These are phyloP conservation scores for Besnoitia besnoiti DNA, from an alignment of 169 alveolate species.

Conservation along the genomic window DNA sequence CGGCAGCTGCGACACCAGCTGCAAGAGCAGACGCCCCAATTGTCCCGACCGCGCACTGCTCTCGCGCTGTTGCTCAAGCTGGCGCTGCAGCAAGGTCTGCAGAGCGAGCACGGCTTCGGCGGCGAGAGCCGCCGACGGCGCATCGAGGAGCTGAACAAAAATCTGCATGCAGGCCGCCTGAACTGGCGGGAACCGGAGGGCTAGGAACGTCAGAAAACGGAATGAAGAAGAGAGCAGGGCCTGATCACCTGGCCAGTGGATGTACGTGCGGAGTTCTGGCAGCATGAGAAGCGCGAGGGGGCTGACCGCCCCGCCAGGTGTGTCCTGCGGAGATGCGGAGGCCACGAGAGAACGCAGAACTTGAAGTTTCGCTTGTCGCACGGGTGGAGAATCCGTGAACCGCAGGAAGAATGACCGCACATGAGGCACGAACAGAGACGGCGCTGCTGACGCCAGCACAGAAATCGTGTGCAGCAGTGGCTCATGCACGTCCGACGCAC, in stretches of 20 bases:
- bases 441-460: background rate
- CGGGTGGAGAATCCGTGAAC: conserved; percentile 10
- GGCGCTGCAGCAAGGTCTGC: conserved; percentile 51
- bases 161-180: conserved; percentile 38
- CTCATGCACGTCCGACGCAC: conserved; percentile 32
- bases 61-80: conserved; percentile 37
- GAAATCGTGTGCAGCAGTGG: conserved; percentile 19
- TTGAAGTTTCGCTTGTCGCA: conserved; percentile 25
- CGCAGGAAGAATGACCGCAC: conserved; percentile 43
- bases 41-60: background rate
- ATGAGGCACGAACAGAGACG: conserved; percentile 43
- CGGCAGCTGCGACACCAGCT: conserved; percentile 34
- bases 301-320: background rate
- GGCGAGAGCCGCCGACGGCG: conserved; percentile 56
- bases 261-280: conserved; percentile 52
- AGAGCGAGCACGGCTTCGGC: conserved; percentile 68
- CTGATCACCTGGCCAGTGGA: conserved; percentile 66
- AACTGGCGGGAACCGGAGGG: conserved; percentile 17
- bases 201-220: conserved; percentile 6
- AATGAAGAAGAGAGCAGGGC: background rate
- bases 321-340: background rate
- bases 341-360: conserved; percentile 9
- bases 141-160: conserved; percentile 60
- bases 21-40: conserved; percentile 42
- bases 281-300: conserved; percentile 17